Base-by-base conservation (phyloP, 2,329 filamentous ascomycete genomes). In the Epichloe bromicola region DNA sequence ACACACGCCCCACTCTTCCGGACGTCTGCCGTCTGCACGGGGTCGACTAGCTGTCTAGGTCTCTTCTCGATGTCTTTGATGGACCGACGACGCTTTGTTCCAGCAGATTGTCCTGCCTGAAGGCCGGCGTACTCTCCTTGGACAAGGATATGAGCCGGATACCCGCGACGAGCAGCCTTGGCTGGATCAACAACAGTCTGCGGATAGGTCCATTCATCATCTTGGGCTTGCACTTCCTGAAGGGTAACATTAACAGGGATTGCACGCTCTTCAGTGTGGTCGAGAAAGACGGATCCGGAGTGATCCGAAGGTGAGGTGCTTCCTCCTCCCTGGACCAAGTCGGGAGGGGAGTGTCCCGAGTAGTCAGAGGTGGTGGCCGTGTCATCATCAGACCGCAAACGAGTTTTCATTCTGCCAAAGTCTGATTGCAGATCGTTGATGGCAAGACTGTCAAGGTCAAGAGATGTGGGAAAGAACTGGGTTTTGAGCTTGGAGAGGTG, bases 1-100 rank as follows among this genome's bases (percentile, higher is more conserved):
- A 71, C 65, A 57, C 74, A 77, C 36, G 74, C 72, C 52, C 70
- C 70, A 57, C 65, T 66, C 59, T 72, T 71, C 56, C 74, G 72
- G 50, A 76, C 72, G 50, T 69, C 67, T 49, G 71, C 72, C 42
- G 74, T 75, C 61, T 74, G 68, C 53, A 70, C 65, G 41, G 65
- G 68, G 55, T 70, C 63, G 51, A 60, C 59, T 26, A 70, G 60
- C 50, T 69, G 65, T 46, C 67, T 61, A 49, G 60, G 62, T 53
- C 65, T 67, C 59, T 62, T 69, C 38, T 69, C 66, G 42, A 61
- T 53, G 39, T 58, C 58, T 49, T 62, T 59, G 46, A 59, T 61
- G 53, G 66, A 63, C 46, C 65, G 61, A 55, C 67, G 65, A 53
- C 67, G 64, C 57, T 69, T 69, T 53, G 65, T 56, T 46, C 64